A percentile compares a stretch with the other conserved stretches of the same genome.
These are phyloP conservation scores for Ustilago trichophora DNA, from an alignment of 1,284 basidiomycete species.

Conservation along the genomic window DNA sequence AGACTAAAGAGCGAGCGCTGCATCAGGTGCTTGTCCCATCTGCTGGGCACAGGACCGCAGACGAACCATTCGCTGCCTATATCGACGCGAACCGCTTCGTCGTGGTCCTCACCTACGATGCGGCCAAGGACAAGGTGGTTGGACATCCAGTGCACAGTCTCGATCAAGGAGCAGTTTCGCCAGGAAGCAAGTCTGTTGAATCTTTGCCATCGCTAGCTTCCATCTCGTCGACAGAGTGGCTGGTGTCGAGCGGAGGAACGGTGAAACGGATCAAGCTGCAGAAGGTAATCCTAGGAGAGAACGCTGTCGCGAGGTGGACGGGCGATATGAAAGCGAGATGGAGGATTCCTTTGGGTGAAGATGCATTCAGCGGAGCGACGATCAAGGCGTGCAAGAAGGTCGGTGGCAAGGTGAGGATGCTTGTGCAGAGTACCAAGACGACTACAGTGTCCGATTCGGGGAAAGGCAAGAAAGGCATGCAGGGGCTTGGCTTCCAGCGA, in stretches of 20 bases:
- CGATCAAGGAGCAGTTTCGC: neutral
- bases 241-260: constrained; percentile 6
- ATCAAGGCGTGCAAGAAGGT: constrained; percentile 17
- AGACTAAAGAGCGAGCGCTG: constrained; percentile 42
- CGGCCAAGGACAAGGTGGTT: constrained; percentile 5
- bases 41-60: neutral
- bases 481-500: constrained; percentile 23
- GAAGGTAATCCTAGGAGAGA: constrained; percentile 5
- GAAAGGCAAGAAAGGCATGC: constrained; percentile 5
- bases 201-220: constrained; percentile 24
- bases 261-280: constrained; percentile 7
- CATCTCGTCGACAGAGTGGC: constrained; percentile 22
- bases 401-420: constrained; percentile 4
- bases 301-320: constrained; percentile 8
- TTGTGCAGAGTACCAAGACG: constrained; percentile 15
- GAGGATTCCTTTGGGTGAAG: neutral
- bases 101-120: constrained; percentile 22
- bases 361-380: neutral
- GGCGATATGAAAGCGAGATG: neutral
- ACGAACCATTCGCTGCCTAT: constrained; percentile 40
- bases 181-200: neutral
- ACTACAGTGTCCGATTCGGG: neutral
- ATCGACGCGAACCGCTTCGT: constrained; percentile 37
- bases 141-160: constrained; percentile 30
- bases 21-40: constrained; percentile 32